These are phyloP conservation scores for Debaryomycetaceae sp. DNA, from an alignment of 1,139 yeast species.

Conservation along the genomic window DNA sequence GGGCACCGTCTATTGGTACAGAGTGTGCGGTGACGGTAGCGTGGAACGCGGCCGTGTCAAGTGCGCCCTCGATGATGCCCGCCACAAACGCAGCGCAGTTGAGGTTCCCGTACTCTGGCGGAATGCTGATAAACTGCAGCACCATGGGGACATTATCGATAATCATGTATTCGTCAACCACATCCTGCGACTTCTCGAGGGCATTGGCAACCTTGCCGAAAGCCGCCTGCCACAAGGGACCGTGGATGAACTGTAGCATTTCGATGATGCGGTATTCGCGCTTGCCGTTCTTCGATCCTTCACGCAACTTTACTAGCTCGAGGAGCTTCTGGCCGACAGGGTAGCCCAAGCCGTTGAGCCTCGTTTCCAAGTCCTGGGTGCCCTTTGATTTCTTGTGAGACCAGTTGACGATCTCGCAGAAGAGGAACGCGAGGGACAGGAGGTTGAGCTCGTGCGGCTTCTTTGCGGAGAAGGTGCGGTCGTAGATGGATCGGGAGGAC, in stretches of 20 bases:
- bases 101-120: conserved; percentile 68
- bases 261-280: conserved; percentile 70
- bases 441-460: conserved; percentile 57
- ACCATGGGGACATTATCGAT: conserved; percentile 74
- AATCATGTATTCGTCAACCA: conserved; percentile 74
- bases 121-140: conserved; percentile 68
- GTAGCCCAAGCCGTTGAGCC: conserved; percentile 68
- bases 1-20: conserved; percentile 53
- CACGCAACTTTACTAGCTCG: conserved; percentile 33
- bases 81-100: conserved; percentile 84
- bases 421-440: conserved; percentile 58
- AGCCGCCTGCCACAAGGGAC: conserved; percentile 69
- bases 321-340: conserved; percentile 42
- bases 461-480: conserved; percentile 50
- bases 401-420: conserved; percentile 64
- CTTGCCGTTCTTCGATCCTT: conserved; percentile 52
- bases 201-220: conserved; percentile 84
- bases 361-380: conserved; percentile 64
- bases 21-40: conserved; percentile 86
- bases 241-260: conserved; percentile 72
- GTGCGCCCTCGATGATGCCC: conserved; percentile 83
- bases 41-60: conserved; percentile 70
- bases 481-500: conserved; percentile 43
- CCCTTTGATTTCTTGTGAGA: conserved; percentile 56
- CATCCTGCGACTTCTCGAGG: conserved; percentile 77